These are phyloP conservation scores for Penicillium capsulatum DNA, from an alignment of 2,329 filamentous ascomycete species.

Conservation along the genomic window DNA sequence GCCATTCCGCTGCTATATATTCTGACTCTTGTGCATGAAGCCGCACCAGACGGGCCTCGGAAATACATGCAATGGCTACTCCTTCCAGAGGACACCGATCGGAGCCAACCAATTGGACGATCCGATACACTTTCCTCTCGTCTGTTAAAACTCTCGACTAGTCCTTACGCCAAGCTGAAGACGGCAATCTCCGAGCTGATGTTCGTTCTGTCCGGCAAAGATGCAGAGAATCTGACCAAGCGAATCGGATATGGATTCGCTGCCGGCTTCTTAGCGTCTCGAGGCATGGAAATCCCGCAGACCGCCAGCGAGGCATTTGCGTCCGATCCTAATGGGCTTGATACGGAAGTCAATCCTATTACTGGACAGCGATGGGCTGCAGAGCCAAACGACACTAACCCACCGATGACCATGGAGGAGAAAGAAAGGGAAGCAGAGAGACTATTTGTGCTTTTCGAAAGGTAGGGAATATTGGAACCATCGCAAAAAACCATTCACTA, in stretches of 20 bases:
- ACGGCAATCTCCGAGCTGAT: constrained; percentile 72
- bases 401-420: constrained; percentile 84
- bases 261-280: constrained; percentile 80
- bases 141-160: constrained; percentile 72
- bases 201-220: constrained; percentile 79
- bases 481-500: too few species aligned
- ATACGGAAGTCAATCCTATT: constrained; percentile 65
- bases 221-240: constrained; percentile 73
- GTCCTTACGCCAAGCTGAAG: constrained; percentile 68
- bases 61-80: constrained; percentile 62
- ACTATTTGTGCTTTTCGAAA: constrained; percentile 85
- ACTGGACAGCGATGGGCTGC: constrained; percentile 76
- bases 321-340: constrained; percentile 23
- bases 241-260: constrained; percentile 96
- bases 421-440: constrained; percentile 88
- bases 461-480: constrained; percentile 45
- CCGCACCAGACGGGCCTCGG: constrained; percentile 61
- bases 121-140: constrained; percentile 69
- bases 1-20: constrained; percentile 71
- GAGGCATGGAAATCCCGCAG: constrained; percentile 72
- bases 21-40: constrained; percentile 65
- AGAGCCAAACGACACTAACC: constrained; percentile 56
- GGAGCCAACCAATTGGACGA: constrained; percentile 70
- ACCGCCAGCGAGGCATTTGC: constrained; percentile 57
- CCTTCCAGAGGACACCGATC: constrained; percentile 72